Conservation (phyloP, 1,284 basidiomycete species). For the Ustilago hordei region DNA sequence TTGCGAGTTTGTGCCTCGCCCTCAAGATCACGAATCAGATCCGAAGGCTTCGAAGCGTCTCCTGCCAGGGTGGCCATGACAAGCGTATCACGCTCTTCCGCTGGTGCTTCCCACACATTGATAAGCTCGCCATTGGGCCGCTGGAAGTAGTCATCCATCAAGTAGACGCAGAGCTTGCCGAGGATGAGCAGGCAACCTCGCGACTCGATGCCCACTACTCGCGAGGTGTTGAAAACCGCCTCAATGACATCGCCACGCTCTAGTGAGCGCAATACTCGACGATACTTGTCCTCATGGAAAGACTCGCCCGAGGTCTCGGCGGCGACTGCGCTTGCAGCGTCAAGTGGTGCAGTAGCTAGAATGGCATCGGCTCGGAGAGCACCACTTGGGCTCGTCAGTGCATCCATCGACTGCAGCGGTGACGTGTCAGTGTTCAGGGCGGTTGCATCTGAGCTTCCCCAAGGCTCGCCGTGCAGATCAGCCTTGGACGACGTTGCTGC, state of each 20-base stretch:
- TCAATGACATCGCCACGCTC: conserved; percentile 91
- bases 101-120: conserved; percentile 86
- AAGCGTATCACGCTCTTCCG: conserved; percentile 73
- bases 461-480: conserved; percentile 27
- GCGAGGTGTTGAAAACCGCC: conserved; percentile 74
- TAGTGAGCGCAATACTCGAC: conserved; percentile 73
- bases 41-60: conserved; percentile 67
- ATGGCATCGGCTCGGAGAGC: background rate
- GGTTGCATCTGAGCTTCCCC: conserved; percentile 33
- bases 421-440: conserved; percentile 1
- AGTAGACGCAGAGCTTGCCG: conserved; percentile 85
- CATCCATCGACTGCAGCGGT: background rate
- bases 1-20: conserved; percentile 47
- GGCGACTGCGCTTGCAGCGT: conserved; percentile 5
- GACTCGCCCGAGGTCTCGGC: conserved; percentile 23
- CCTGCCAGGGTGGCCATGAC: conserved; percentile 79
- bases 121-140: conserved; percentile 87
- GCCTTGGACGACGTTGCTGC: conserved; percentile 8
- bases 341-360: background rate
- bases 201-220: conserved; percentile 63
- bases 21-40: conserved; percentile 58
- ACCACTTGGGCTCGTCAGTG: background rate
- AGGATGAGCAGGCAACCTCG: conserved; percentile 87
- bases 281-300: conserved; percentile 75
- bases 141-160: conserved; percentile 92